A percentile compares a stretch with the other conserved stretches of the same genome.
Conservation (phyloP, 805 yeast species). For the Saturnispora serradocipensis region DNA sequence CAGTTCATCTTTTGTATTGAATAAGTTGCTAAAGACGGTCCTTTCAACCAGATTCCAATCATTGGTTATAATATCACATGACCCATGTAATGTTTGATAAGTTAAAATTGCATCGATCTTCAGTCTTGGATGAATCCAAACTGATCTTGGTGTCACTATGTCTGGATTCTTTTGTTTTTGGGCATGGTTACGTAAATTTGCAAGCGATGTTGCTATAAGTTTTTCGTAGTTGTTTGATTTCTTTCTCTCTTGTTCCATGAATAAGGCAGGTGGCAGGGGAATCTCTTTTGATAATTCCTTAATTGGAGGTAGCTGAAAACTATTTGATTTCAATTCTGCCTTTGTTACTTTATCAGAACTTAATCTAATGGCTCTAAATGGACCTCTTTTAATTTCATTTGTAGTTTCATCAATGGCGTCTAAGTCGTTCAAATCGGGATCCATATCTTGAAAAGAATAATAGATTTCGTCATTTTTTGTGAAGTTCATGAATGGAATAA, state of each 20-base stretch:
- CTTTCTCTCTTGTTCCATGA: neutral
- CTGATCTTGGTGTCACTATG: constrained; percentile 18
- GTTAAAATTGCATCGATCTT: constrained; percentile 25
- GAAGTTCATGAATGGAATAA: constrained; percentile 35
- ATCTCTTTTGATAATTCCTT: neutral
- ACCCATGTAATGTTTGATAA: constrained; percentile 20
- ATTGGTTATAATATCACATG: constrained; percentile 14
- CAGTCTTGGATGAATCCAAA: constrained; percentile 30
- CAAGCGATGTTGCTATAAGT: constrained; percentile 1
- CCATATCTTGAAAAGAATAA: constrained; percentile 32
- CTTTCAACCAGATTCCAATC: constrained; percentile 18
- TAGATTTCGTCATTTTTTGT: constrained; percentile 27
- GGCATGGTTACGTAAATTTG: neutral
- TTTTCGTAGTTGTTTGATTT: neutral
- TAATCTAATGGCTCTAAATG: constrained; percentile 18
- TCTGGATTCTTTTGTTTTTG: constrained; percentile 6
- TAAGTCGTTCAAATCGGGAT: constrained; percentile 27
- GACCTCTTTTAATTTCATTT: constrained; percentile 25
- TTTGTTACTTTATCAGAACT: too few species aligned
- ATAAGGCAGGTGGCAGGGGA: neutral
- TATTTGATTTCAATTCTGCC: neutral
- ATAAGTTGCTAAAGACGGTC: constrained; percentile 24
- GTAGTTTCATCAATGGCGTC: constrained; percentile 12
- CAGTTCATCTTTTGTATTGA: constrained; percentile 6
- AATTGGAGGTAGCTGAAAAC: neutral